These are phyloP conservation scores for Hortaea werneckii DNA, from an alignment of 2,329 filamentous ascomycete genomes.

Conservation along the genomic window DNA sequence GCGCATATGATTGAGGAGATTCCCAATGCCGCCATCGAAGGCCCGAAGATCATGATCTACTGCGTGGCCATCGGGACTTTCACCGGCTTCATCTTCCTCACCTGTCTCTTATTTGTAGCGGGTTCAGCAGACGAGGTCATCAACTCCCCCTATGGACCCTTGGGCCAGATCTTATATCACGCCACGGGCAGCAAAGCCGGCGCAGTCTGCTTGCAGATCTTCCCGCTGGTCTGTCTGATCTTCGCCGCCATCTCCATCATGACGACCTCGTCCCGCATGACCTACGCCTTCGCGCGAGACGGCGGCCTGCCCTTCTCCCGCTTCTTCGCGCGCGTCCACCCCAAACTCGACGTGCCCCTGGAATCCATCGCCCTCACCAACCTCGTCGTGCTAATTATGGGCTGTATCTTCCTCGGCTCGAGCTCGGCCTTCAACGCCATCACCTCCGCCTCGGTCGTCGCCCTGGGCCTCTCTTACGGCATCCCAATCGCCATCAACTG, in stretches of 20 bases:
- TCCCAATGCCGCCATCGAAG: conserved; percentile 25
- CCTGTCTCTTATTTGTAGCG: conserved; percentile 27
- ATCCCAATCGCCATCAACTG: conserved; percentile 64
- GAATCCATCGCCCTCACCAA: conserved; percentile 25
- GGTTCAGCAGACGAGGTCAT: conserved; percentile 24
- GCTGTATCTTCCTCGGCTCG: conserved; percentile 28
- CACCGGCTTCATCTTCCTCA: conserved; percentile 28
- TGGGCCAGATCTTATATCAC: conserved; percentile 26
- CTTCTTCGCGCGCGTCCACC: conserved; percentile 26
- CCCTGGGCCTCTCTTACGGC: conserved; percentile 61
- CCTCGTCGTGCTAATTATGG: conserved; percentile 25
- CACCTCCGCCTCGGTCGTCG: conserved; percentile 50
- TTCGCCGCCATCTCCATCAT: conserved; percentile 27
- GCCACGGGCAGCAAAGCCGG: conserved; percentile 25
- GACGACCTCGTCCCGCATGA: conserved; percentile 29
- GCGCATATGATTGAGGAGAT: conserved; percentile 39
- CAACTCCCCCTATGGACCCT: conserved; percentile 20
- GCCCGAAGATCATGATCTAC: conserved; percentile 28
- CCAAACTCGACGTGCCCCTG: conserved; percentile 25
- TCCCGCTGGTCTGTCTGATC: conserved; percentile 25
- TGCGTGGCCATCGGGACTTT: conserved; percentile 26
- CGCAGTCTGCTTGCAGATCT: conserved; percentile 27
- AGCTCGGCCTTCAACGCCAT: conserved; percentile 29
- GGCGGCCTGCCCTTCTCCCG: conserved; percentile 25
- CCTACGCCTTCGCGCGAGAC: conserved; percentile 28